A percentile compares a stretch with the other conserved stretches of the same genome.
These are phyloP conservation scores for Elaeagnus macrophylla DNA, from an alignment of 306 rosid genomes.

Conservation along the genomic window DNA sequence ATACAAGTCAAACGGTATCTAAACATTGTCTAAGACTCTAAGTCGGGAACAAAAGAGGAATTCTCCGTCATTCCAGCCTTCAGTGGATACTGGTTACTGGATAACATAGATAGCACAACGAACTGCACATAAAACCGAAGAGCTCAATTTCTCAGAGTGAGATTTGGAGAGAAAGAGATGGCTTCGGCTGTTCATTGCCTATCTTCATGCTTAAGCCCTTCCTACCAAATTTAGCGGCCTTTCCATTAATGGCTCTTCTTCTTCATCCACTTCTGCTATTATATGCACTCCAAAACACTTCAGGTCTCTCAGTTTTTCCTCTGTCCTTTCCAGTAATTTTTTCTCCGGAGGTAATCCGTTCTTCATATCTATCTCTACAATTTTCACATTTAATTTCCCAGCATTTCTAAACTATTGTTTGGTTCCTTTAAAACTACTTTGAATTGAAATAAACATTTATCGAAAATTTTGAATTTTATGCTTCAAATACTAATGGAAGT, in stretches of 20 bases:
- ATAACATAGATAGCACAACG: background rate
- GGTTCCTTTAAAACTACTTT: conserved; percentile 2
- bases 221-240: conserved; percentile 55
- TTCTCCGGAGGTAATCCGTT: conserved; percentile 40
- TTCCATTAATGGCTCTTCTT: conserved; percentile 31
- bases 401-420: background rate
- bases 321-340: conserved; percentile 34
- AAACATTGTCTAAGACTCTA: conserved; percentile 3
- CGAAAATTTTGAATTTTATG: no score
- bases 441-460: no score
- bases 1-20: background rate
- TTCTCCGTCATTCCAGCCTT: background rate
- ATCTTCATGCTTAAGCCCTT: conserved; percentile 50
- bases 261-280: conserved; percentile 17
- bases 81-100: background rate
- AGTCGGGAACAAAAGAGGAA: background rate
- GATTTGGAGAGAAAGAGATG: conserved; percentile 24
- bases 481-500: no score
- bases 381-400: background rate
- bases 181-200: conserved; percentile 35
- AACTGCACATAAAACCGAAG: background rate
- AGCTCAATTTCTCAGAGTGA: background rate
- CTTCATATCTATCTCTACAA: background rate
- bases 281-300: conserved; percentile 25
- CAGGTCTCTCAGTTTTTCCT: conserved; percentile 52